Percentiles rank a stretch among this genome's conserved stretches.
phyloP scores from a whole-genome alignment of 768 basidiomycete species.

The Russula foetens region DNA sequence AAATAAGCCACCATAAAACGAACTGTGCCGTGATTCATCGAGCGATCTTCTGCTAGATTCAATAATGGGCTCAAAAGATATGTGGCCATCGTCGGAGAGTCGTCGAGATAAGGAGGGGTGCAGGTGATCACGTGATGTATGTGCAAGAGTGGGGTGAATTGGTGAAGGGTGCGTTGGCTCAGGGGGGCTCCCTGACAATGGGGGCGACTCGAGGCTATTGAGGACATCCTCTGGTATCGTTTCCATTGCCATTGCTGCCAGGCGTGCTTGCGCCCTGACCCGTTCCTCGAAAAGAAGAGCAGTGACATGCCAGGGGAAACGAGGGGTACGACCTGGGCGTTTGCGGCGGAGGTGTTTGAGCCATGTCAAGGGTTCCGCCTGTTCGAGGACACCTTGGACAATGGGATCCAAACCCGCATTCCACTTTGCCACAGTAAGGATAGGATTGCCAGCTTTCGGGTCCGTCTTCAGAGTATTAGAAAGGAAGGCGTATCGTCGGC shows the following conservation, averaged over 20 bases:
- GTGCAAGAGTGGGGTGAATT: conserved; percentile 19
- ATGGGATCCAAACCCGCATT: conserved; percentile 41
- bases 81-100: conserved; percentile 38
- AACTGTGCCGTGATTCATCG: conserved; percentile 31
- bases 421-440: conserved; percentile 48
- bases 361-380: conserved; percentile 67
- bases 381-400: conserved; percentile 47
- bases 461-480: conserved; percentile 31
- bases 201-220: conserved; percentile 8
- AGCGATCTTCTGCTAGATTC: conserved; percentile 41
- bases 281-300: conserved; percentile 67
- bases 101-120: conserved; percentile 19
- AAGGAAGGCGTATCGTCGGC: conserved; percentile 54
- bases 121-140: conserved; percentile 3
- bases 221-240: conserved; percentile 39
- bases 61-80: conserved; percentile 52
- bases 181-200: conserved; percentile 7
- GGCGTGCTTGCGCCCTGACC: conserved; percentile 33
- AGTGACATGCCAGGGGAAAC: conserved; percentile 55
- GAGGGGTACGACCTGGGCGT: conserved; percentile 27
- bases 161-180: conserved; percentile 3
- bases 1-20: conserved; percentile 31
- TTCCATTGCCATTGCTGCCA: conserved; percentile 34
- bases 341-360: conserved; percentile 55
- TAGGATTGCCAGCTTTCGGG: conserved; percentile 35